Conservation (phyloP, 1,284 basidiomycete species). For the Ceratobasidium sp. region DNA sequence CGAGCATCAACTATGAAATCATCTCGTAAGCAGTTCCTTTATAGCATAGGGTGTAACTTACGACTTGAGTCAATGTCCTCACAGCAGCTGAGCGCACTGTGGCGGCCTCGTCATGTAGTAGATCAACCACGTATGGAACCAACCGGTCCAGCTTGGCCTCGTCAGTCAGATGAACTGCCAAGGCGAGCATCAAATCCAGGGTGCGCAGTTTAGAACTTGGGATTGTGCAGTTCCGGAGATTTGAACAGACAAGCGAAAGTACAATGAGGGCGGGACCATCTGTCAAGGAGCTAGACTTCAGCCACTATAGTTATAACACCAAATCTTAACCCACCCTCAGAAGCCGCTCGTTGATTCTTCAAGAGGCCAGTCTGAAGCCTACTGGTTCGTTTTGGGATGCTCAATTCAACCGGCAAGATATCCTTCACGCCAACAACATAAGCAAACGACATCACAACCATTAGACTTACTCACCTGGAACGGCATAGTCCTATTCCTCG, state of each 20-base stretch:
- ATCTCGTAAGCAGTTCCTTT: constrained; percentile 8
- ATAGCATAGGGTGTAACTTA: constrained; percentile 57
- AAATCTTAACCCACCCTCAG: constrained; percentile 64
- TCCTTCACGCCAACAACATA: constrained; percentile 60
- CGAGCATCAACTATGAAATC: constrained; percentile 74
- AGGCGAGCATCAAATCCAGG: constrained; percentile 87
- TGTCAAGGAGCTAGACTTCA: constrained; percentile 49
- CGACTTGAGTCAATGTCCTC: constrained; percentile 84
- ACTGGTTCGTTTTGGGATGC: constrained; percentile 71
- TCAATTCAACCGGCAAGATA: constrained; percentile 77
- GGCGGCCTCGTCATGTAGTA: constrained; percentile 86
- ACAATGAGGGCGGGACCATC: constrained; percentile 85
- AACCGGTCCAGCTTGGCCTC: constrained; percentile 96
- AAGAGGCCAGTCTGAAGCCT: constrained; percentile 59
- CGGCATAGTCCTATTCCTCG: constrained; percentile 61
- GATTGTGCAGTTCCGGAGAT: constrained; percentile 87
- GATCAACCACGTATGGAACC: constrained; percentile 89
- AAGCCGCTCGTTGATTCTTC: constrained; percentile 63
- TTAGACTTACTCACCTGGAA: constrained; percentile 66
- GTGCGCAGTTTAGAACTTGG: constrained; percentile 89
- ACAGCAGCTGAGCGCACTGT: constrained; percentile 83
- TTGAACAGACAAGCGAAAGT: constrained; percentile 86
- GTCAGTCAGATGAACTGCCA: constrained; percentile 86
- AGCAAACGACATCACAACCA: neutral
- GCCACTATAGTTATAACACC: neutral